Evolutionary conservation across 2,329 filamentous ascomycete genomes (phyloP).

Genomic region (Ampelomyces quisqualis): DNA sequence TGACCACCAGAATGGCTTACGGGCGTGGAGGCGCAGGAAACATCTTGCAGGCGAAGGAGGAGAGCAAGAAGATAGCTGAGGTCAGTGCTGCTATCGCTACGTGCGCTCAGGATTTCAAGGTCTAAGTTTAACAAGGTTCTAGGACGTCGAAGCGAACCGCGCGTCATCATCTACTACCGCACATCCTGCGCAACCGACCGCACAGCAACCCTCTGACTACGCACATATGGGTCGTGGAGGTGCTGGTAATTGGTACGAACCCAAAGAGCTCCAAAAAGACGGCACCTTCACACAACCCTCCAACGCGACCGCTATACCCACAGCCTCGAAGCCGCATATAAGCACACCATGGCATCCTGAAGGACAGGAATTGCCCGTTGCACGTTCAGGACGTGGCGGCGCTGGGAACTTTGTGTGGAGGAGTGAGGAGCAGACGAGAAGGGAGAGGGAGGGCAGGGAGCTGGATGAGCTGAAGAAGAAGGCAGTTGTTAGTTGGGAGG

Average conservation of each 20-base stretch:
- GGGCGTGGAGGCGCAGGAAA: conserved; percentile 52
- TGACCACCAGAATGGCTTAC: conserved; percentile 28
- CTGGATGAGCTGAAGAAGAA: conserved; percentile 22
- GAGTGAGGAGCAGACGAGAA: conserved; percentile 35
- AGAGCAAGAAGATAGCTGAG: conserved; percentile 33
- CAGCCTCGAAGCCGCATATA: conserved; percentile 26
- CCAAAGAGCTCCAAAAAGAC: conserved; percentile 41
- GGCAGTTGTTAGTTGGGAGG: conserved; percentile 32
- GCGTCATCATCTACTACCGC: conserved; percentile 15
- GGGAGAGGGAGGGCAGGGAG: conserved; percentile 28
- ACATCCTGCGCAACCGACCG: conserved; percentile 10
- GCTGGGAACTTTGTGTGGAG: conserved; percentile 52
- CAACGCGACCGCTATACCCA: conserved; percentile 34
- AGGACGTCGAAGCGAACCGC: conserved; percentile 47
- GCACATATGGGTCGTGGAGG: conserved; percentile 50
- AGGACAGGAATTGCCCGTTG: conserved; percentile 37
- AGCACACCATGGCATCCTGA: conserved; percentile 42
- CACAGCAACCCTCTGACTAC: conserved; percentile 36
- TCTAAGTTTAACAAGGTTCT: conserved; percentile 4
- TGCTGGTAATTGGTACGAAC: conserved; percentile 51
- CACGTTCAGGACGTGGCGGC: conserved; percentile 46
- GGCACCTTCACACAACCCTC: conserved; percentile 41
- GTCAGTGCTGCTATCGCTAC: conserved; percentile 16
- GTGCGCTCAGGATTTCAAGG: too few species aligned
- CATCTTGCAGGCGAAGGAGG: conserved; percentile 41